Evolutionary conservation across 2,329 filamentous ascomycete genomes (phyloP), one percentile per base, ranked within the genome.

Genomic region (Fusarium pseudocircinatum): DNA sequence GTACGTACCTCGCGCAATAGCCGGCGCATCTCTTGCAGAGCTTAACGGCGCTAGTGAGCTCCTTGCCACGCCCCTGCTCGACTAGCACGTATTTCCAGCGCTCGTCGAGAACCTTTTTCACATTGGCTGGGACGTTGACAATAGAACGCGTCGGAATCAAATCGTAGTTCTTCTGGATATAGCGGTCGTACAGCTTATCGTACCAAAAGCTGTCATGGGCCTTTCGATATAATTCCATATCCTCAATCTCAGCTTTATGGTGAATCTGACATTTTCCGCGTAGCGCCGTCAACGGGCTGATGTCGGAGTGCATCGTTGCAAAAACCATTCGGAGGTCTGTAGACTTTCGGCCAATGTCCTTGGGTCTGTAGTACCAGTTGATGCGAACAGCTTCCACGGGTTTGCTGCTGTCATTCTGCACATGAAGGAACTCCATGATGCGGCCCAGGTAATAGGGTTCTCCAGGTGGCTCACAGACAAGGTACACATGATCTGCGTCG

Each of bases 281-380:
- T 76, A 99, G 87, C 50, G 96, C 94, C 57, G 95, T 95, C 78
- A 99, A 87, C 65, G 96, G 96, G 81, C 94, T 97, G 70, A 95
- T 93, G 85, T 99, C 96, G 32, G 96, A 98, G 83, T 99, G 96
- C 96, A 99, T 99, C 36, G 96, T 97, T 71, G 95, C 96, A 83
- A 96, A 98, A 59, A 99, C 91, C 78, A 96, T 87, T 70, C 96
- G 93, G 67, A 94, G 96, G 86, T 99, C 96, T 81, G 93, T 92
- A 76, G 94, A 92, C 84, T 95, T 96, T 77, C 95, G 94, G 75
- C 94, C 94, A 79, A 98, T 97, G 84, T 99, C 96, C 83, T 96
- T 95, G 63, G 96, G 96, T 44, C 96, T 91, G 82, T 98, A 98
- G 83, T 96, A 98, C 96, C 96, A 99, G 84, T 99, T 99, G 79